These are phyloP conservation scores for Cercospora sp. DNA, from an alignment of 2,329 filamentous ascomycete genomes.

Conservation along the genomic window DNA sequence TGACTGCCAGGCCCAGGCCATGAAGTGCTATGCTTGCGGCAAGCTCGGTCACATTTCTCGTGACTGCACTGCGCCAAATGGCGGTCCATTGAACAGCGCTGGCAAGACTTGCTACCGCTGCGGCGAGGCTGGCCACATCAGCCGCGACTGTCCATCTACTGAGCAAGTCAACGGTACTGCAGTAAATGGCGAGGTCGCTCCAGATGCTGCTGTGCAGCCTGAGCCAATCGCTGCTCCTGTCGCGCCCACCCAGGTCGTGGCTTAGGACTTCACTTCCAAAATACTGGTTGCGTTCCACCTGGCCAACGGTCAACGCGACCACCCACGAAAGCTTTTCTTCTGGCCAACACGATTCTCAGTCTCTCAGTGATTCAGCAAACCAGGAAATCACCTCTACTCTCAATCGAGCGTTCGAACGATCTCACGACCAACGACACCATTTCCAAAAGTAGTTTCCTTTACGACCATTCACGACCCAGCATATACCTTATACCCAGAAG, in stretches of 20 bases:
- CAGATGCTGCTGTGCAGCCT: constrained; percentile 40
- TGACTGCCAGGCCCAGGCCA: constrained; percentile 96
- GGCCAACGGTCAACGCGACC: constrained; percentile 21
- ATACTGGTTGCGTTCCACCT: constrained; percentile 18
- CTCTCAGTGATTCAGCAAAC: constrained; percentile 17
- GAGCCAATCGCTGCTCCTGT: constrained; percentile 44
- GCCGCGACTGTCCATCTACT: constrained; percentile 76
- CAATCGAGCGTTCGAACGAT: constrained; percentile 33
- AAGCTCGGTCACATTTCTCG: constrained; percentile 91
- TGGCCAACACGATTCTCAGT: constrained; percentile 24
- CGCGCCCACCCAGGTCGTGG: constrained; percentile 47
- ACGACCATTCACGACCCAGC: constrained; percentile 35
- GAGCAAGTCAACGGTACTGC: constrained; percentile 37
- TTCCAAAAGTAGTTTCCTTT: constrained; percentile 32
- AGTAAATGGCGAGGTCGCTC: constrained; percentile 36
- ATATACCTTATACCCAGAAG: constrained; percentile 33
- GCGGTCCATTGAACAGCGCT: constrained; percentile 82
- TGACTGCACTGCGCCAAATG: constrained; percentile 96
- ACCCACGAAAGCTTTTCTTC: constrained; percentile 20
- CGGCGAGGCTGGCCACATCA: constrained; percentile 93
- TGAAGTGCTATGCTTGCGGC: constrained; percentile 98
- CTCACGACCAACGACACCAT: constrained; percentile 31
- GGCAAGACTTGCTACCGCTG: constrained; percentile 99
- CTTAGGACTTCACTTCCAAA: constrained; percentile 36
- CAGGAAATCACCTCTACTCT: constrained; percentile 19